Conservation (phyloP, 106 monocot species). For the Cymbidium sinense region DNA sequence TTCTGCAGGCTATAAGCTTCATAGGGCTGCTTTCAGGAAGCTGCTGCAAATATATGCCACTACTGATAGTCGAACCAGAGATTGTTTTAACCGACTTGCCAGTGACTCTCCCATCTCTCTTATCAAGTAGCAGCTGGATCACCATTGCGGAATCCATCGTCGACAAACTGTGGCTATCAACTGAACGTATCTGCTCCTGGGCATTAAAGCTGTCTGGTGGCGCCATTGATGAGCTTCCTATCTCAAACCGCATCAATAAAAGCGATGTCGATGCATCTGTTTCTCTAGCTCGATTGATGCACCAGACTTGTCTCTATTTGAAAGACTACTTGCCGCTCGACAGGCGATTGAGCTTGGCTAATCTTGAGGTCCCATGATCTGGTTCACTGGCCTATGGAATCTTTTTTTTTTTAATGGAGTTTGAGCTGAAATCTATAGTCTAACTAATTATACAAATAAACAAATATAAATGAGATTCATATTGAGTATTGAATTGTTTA, state of each 20-base stretch:
- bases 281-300: slow-evolving; percentile 40
- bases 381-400: not conserved
- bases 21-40: slow-evolving; percentile 60
- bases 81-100: slow-evolving; percentile 68
- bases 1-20: slow-evolving; percentile 62
- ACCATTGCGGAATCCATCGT: slow-evolving; percentile 28
- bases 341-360: slow-evolving; percentile 67
- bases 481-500: too few relatives aligned
- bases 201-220: slow-evolving; percentile 12
- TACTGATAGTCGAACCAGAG: slow-evolving; percentile 50
- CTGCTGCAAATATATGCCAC: slow-evolving; percentile 71
- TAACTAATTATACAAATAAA: too few relatives aligned
- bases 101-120: slow-evolving; percentile 66
- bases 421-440: too few relatives aligned
- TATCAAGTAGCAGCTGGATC: slow-evolving; percentile 42
- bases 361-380: slow-evolving; percentile 16
- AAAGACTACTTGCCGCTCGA: slow-evolving; percentile 61
- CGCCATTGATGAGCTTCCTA: not conserved
- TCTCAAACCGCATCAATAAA: slow-evolving; percentile 18
- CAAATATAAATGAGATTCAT: too few relatives aligned
- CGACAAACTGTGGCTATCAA: slow-evolving; percentile 47
- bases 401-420: not conserved
- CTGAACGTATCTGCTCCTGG: slow-evolving; percentile 52
- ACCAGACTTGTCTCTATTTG: slow-evolving; percentile 53
- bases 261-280: slow-evolving; percentile 29